A percentile compares a stretch with the other conserved stretches of the same genome.
phyloP scores from a whole-genome alignment of 768 basidiomycete genomes.

The Boletus insuetus region DNA sequence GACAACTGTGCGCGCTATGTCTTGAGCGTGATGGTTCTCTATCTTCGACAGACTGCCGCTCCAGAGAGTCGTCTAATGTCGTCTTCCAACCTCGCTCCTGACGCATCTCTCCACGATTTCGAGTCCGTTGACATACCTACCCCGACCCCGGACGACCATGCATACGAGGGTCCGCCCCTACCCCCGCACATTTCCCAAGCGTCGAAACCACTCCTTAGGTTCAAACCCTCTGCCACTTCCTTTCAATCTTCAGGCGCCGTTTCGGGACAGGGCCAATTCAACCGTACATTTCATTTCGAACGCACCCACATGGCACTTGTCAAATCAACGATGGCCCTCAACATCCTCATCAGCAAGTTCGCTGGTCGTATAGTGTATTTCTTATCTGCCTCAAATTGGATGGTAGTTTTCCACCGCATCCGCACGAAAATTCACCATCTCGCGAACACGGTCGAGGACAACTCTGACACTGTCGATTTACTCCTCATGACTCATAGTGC shows the following conservation, averaged over 20 bases:
- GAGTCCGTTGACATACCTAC: constrained; percentile 50
- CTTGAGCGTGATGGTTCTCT: constrained; percentile 78
- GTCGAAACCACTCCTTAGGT: constrained; percentile 29
- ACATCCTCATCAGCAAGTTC: constrained; percentile 63
- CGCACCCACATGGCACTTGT: constrained; percentile 61
- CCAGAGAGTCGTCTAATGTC: constrained; percentile 56
- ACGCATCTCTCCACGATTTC: constrained; percentile 69
- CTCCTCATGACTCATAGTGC: constrained; percentile 76
- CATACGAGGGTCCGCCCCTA: constrained; percentile 25
- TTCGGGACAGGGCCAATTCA: constrained; percentile 23
- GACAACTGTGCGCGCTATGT: constrained; percentile 81
- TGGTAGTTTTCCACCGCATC: constrained; percentile 68
- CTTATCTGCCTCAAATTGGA: constrained; percentile 87
- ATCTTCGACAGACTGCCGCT: constrained; percentile 68
- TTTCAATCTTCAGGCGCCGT: constrained; percentile 38
- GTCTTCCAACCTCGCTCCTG: constrained; percentile 57
- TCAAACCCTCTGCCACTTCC: constrained; percentile 40
- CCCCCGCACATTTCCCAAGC: constrained; percentile 42
- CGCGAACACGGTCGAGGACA: constrained; percentile 48
- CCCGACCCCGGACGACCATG: constrained; percentile 18
- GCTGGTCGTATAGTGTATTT: constrained; percentile 81
- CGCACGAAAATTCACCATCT: constrained; percentile 67
- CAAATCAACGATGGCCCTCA: constrained; percentile 53
- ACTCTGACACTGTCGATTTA: constrained; percentile 70
- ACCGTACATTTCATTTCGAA: constrained; percentile 45